Base-by-base conservation (phyloP, 441 rosid genomes). In the Gossypium schwendimanii region DNA sequence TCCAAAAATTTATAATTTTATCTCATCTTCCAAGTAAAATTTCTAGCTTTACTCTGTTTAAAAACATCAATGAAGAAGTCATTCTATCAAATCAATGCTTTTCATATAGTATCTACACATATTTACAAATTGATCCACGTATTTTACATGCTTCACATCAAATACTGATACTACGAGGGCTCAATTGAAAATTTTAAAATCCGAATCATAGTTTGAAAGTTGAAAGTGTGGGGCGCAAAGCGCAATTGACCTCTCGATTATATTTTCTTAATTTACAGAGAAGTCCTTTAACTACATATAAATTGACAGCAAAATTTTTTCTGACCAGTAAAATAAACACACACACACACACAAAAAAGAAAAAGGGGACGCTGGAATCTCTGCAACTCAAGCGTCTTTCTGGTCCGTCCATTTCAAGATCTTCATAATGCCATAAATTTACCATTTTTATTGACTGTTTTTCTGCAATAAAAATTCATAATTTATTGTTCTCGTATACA, bases 271-370 rank as follows among this genome's bases (percentile, higher is more conserved):
- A 70, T 73, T 76, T 68, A 41, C 71, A 47, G 0, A 0, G 0
- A 15, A n/a, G 71, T 4, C 76, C 80, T 65, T 45, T 74, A 20
- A 80, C 39, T 75, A 76, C 76, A 63, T 82, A 80, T 76, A 80
- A 74, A 80, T 78, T 49, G 69, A 50, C 31, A 45, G 39, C 18
- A 55, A 15, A 3, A 2, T 1, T 6, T 10, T 0, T 39, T 39
- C 68, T 18, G 31, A 63, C 52, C 6, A 18, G 23, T 8, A 12
- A 31, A 18, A 23, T 1, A 7, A 21, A 21, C 23, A 21, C 54
- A 50, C 54, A 21, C 31, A 3, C 28, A 0, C 0, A 26, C 5
- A 3, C 4, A 26, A 3, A 3, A 3, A 26, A 0, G 0, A 23
- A 52, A 28, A 68, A 4, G 1, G 33, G 2, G 21, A 1, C 53